Evolutionary conservation across 2,329 filamentous ascomycete genomes (phyloP).

Genomic region (Fusarium sororula): DNA sequence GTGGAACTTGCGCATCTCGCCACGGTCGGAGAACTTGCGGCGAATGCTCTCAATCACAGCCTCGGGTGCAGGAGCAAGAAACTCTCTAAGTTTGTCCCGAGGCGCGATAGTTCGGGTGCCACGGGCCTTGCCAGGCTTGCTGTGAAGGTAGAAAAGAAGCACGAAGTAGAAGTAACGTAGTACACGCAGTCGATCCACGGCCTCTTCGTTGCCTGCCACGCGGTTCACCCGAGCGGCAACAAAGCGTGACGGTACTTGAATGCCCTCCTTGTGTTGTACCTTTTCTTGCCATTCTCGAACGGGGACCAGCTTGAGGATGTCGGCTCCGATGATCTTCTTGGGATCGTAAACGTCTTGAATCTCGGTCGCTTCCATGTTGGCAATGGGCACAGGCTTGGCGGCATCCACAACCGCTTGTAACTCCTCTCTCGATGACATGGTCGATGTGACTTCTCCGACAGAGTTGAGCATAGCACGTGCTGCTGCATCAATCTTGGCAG

Average conservation of each 20-base stretch:
- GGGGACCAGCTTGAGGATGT: conserved; percentile 73
- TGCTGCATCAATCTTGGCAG: conserved; percentile 63
- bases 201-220: conserved; percentile 63
- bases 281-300: conserved; percentile 80
- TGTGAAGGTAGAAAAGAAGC: conserved; percentile 61
- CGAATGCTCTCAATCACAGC: conserved; percentile 72
- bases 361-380: conserved; percentile 72
- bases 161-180: conserved; percentile 69
- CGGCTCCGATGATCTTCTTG: conserved; percentile 70
- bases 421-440: conserved; percentile 73
- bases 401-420: conserved; percentile 71
- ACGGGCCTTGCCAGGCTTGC: conserved; percentile 57
- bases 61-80: conserved; percentile 66
- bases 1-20: conserved; percentile 75
- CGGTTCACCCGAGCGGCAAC: conserved; percentile 70
- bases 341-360: conserved; percentile 79
- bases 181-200: conserved; percentile 63
- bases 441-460: conserved; percentile 68
- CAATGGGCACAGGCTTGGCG: conserved; percentile 76
- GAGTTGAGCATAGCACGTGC: conserved; percentile 69
- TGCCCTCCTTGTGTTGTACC: conserved; percentile 64
- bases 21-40: conserved; percentile 72
- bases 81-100: conserved; percentile 68
- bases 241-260: conserved; percentile 68
- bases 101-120: conserved; percentile 63